These are phyloP conservation scores for Secale cereale DNA, from an alignment of 176 grass and related monocot species.

Conservation along the genomic window DNA sequence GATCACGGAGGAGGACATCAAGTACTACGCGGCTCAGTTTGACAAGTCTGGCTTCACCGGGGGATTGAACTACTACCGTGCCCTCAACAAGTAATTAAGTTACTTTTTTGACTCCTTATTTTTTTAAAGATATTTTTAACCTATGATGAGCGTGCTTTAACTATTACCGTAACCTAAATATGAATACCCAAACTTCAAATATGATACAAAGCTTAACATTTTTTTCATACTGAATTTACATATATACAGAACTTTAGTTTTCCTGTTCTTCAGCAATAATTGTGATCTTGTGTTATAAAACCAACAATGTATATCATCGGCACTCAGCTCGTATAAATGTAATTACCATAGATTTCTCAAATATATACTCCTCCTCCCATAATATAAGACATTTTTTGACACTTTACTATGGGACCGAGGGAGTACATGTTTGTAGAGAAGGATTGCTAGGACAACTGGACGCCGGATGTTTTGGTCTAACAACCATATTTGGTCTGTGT, in stretches of 20 bases:
- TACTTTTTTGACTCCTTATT: neutral
- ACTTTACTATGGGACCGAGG: too few relatives aligned
- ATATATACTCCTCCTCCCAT: too few relatives aligned
- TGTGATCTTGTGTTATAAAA: neutral
- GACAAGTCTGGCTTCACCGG: conserved; percentile 66
- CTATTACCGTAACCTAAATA: neutral
- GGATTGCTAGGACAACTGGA: neutral
- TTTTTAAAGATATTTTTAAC: neutral
- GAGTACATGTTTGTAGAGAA: neutral
- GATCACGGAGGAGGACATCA: conserved; percentile 57
- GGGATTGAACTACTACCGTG: conserved; percentile 66
- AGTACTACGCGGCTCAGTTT: conserved; percentile 47
- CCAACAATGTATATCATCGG: neutral
- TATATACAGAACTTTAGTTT: neutral
- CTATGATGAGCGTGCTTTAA: neutral
- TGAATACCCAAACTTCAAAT: neutral
- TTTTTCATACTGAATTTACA: neutral
- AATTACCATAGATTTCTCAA: neutral
- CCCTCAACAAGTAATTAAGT: conserved; percentile 45
- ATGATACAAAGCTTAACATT: neutral
- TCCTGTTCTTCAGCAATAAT: neutral
- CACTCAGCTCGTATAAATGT: neutral
- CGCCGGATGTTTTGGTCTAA: neutral
- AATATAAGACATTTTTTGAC: too few relatives aligned
- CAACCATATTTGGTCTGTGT: neutral